Conservation (phyloP, 2,329 filamentous ascomycete genomes). For the Thermothelomyces thermophilus region DNA sequence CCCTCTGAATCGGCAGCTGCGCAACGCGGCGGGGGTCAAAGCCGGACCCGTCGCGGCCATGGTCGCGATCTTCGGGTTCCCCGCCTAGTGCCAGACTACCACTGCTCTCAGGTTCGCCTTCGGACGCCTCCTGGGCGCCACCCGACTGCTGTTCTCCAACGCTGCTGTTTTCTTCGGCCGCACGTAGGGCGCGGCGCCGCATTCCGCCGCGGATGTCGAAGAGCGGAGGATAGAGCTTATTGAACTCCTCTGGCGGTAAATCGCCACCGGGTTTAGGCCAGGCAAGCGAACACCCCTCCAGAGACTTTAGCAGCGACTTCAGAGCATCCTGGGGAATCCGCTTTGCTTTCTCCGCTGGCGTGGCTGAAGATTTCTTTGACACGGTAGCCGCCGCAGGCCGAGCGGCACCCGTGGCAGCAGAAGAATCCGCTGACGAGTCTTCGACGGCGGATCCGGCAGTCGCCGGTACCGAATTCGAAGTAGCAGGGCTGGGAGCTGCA, state of each 20-base stretch:
- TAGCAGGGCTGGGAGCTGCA: conserved; percentile 74
- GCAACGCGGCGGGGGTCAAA: conserved; percentile 58
- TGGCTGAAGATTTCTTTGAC: not conserved
- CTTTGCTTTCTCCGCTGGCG: conserved; percentile 7
- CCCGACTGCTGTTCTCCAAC: conserved; percentile 40
- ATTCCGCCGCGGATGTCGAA: conserved; percentile 79
- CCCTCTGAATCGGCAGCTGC: conserved; percentile 71
- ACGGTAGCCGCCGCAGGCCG: conserved; percentile 2
- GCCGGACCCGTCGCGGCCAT: conserved; percentile 41
- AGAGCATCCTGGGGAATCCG: conserved; percentile 25
- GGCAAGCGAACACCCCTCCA: conserved; percentile 34
- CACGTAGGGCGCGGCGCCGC: conserved; percentile 70
- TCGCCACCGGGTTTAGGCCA: conserved; percentile 20
- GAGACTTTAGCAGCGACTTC: conserved; percentile 32
- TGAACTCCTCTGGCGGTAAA: conserved; percentile 10
- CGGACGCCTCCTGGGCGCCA: conserved; percentile 44
- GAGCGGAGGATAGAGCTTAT: conserved; percentile 54
- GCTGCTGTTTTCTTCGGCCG: conserved; percentile 57
- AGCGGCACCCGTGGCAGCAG: conserved; percentile 3
- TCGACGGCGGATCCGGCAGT: conserved; percentile 43
- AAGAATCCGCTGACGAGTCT: conserved; percentile 24
- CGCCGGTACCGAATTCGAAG: conserved; percentile 52
- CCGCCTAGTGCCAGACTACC: conserved; percentile 83
- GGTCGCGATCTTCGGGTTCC: conserved; percentile 77
- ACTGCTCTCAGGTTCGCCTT: conserved; percentile 74